Conservation (phyloP, 2,329 filamentous ascomycete genomes). For the Drechslerella coelobrocha region DNA sequence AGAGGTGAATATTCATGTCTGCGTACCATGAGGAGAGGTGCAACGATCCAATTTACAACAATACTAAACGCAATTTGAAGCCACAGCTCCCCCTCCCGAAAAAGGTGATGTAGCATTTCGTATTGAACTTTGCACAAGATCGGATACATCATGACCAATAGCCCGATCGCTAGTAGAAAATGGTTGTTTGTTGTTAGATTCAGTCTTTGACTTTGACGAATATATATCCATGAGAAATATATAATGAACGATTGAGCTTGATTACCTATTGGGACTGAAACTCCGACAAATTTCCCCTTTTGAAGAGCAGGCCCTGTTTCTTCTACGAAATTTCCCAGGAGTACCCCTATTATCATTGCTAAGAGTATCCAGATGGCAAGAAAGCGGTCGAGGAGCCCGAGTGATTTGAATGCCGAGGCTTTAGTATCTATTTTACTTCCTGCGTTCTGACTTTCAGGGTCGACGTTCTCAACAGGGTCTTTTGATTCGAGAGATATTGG, state of each 20-base stretch:
- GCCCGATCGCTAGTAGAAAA: slow-evolving; percentile 66
- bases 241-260: slow-evolving; percentile 21
- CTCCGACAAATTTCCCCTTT: slow-evolving; percentile 74
- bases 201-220: not conserved
- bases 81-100: slow-evolving; percentile 71
- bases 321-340: slow-evolving; percentile 77
- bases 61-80: slow-evolving; percentile 79
- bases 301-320: slow-evolving; percentile 69
- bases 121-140: slow-evolving; percentile 86
- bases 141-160: slow-evolving; percentile 93
- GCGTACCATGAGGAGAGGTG: slow-evolving; percentile 78
- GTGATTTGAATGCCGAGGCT: slow-evolving; percentile 63
- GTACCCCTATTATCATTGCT: slow-evolving; percentile 76
- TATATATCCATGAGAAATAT: not conserved
- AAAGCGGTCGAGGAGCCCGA: slow-evolving; percentile 69
- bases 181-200: not conserved
- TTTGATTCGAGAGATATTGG: not conserved
- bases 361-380: slow-evolving; percentile 77
- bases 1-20: no score
- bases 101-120: slow-evolving; percentile 73
- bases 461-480: not conserved
- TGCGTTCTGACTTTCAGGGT: not conserved
- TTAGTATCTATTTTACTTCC: not conserved
- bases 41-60: slow-evolving; percentile 81
- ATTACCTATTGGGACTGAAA: slow-evolving; percentile 71